These are phyloP conservation scores for Pseudogymnoascus sp. DNA, from an alignment of 2,329 filamentous ascomycete genomes.

Conservation along the genomic window DNA sequence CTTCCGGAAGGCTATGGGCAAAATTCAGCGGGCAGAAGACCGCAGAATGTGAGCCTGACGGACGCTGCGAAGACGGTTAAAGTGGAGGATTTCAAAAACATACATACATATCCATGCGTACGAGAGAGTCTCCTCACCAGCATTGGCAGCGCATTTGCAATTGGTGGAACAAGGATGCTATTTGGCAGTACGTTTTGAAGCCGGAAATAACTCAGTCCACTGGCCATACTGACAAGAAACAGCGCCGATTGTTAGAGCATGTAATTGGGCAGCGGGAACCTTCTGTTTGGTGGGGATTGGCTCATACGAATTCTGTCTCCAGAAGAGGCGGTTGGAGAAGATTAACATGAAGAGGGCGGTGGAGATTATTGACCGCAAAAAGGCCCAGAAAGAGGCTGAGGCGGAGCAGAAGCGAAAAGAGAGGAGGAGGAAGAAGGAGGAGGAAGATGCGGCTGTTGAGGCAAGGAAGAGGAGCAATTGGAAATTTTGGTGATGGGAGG, in stretches of 20 bases:
- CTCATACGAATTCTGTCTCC: constrained; percentile 80
- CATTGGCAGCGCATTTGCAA: constrained; percentile 69
- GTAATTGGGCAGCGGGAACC: constrained; percentile 78
- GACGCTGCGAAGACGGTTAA: constrained; percentile 64
- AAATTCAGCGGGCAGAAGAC: constrained; percentile 26
- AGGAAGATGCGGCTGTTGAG: constrained; percentile 30
- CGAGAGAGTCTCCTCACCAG: constrained; percentile 76
- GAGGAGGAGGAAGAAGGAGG: constrained; percentile 37
- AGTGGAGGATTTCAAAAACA: constrained; percentile 58
- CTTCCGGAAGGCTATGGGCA: constrained; percentile 28
- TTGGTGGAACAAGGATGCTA: constrained; percentile 68
- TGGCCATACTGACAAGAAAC: constrained; percentile 14
- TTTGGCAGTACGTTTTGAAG: constrained; percentile 54
- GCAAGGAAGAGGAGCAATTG: constrained; percentile 5
- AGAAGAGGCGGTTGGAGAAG: constrained; percentile 64
- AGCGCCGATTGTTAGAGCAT: constrained; percentile 58
- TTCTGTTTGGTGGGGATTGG: constrained; percentile 64
- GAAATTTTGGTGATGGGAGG: constrained; percentile 4
- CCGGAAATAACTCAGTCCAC: neutral
- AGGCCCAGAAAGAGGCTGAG: constrained; percentile 53
- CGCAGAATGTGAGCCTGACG: constrained; percentile 32
- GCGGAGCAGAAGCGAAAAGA: constrained; percentile 31
- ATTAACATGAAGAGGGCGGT: constrained; percentile 79
- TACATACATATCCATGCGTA: constrained; percentile 77
- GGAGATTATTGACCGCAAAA: constrained; percentile 70